Percentiles rank a stretch among this genome's conserved stretches.
phyloP scores from a whole-genome alignment of 208 protist genomes.

The Novymonas esmeraldas region DNA sequence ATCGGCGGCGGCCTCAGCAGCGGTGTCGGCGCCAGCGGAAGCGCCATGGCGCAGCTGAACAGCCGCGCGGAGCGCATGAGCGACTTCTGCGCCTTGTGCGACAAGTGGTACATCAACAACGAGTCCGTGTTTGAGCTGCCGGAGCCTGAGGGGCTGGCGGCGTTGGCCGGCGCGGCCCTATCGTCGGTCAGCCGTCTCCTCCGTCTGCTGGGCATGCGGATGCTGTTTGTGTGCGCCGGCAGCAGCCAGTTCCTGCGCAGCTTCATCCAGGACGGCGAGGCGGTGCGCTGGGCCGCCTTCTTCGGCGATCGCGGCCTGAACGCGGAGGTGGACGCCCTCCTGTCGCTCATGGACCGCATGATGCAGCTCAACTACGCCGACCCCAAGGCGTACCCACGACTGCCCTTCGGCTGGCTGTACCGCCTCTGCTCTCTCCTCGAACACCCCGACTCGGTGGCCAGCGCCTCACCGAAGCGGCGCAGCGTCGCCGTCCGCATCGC shows the following conservation, averaged over 20 bases:
- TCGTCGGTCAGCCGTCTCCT: slow-evolving; percentile 75
- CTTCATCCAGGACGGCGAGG: slow-evolving; percentile 33
- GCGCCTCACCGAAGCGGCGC: slow-evolving; percentile 58
- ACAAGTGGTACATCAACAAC: slow-evolving; percentile 73
- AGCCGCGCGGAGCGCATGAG: slow-evolving; percentile 70
- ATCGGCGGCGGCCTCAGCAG: slow-evolving; percentile 13
- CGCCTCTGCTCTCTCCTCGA: slow-evolving; percentile 71
- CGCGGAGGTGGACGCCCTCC: slow-evolving; percentile 67
- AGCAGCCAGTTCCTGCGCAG: slow-evolving; percentile 49
- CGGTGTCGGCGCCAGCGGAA: neutral
- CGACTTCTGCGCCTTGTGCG: slow-evolving; percentile 70
- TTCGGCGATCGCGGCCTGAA: slow-evolving; percentile 77
- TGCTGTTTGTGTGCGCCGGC: slow-evolving; percentile 54
- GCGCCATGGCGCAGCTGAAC: slow-evolving; percentile 13
- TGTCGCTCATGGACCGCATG: slow-evolving; percentile 62
- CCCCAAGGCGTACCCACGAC: slow-evolving; percentile 47
- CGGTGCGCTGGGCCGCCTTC: slow-evolving; percentile 59
- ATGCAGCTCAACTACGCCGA: slow-evolving; percentile 49
- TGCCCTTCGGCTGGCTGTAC: slow-evolving; percentile 87
- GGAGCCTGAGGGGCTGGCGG: slow-evolving; percentile 43
- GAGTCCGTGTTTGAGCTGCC: slow-evolving; percentile 64
- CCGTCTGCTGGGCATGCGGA: slow-evolving; percentile 77
- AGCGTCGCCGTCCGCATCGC: slow-evolving; percentile 62
- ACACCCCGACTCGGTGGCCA: slow-evolving; percentile 40
- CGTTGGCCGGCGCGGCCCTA: slow-evolving; percentile 44